phyloP scores from a whole-genome alignment of 768 basidiomycete species.

The Suillus clintonianus region DNA sequence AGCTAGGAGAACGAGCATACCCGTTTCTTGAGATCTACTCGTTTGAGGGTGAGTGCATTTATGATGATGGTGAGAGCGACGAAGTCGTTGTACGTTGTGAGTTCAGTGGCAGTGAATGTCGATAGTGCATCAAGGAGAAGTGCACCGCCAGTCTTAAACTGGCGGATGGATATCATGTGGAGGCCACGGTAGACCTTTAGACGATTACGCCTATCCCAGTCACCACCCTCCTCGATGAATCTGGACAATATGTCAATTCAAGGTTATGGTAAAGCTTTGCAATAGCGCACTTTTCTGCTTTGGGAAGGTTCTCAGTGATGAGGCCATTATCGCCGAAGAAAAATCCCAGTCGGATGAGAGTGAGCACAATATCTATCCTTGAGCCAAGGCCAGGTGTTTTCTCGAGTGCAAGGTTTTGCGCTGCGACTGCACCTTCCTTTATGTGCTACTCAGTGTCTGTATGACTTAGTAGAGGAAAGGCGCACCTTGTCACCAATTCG shows the following conservation, averaged over 20 bases:
- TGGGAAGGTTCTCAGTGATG: conserved; percentile 68
- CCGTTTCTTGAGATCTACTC: conserved; percentile 92
- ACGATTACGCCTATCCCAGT: conserved; percentile 97
- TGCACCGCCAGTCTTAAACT: conserved; percentile 84
- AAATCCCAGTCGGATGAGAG: conserved; percentile 85
- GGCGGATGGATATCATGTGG: conserved; percentile 83
- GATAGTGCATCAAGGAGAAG: conserved; percentile 89
- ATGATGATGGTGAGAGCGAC: conserved; percentile 82
- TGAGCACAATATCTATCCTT: conserved; percentile 89
- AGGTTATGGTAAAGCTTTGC: not conserved
- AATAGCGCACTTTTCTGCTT: conserved; percentile 73
- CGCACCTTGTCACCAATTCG: conserved; percentile 81
- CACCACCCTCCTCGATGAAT: conserved; percentile 91
- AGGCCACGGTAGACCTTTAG: conserved; percentile 94
- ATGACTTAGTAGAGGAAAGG: not conserved
- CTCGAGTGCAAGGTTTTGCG: conserved; percentile 81
- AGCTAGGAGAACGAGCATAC: conserved; percentile 35
- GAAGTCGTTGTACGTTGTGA: conserved; percentile 88
- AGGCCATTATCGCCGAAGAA: conserved; percentile 83
- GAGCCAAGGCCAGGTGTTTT: conserved; percentile 94
- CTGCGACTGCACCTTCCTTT: conserved; percentile 79
- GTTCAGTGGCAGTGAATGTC: conserved; percentile 92
- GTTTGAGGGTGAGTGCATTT: conserved; percentile 71
- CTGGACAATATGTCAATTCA: conserved; percentile 37
- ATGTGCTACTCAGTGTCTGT: not conserved